A percentile compares a stretch with the other conserved stretches of the same genome.
phyloP scores from a whole-genome alignment of 2,329 filamentous ascomycete species.

The Arachnomyces sp. region DNA sequence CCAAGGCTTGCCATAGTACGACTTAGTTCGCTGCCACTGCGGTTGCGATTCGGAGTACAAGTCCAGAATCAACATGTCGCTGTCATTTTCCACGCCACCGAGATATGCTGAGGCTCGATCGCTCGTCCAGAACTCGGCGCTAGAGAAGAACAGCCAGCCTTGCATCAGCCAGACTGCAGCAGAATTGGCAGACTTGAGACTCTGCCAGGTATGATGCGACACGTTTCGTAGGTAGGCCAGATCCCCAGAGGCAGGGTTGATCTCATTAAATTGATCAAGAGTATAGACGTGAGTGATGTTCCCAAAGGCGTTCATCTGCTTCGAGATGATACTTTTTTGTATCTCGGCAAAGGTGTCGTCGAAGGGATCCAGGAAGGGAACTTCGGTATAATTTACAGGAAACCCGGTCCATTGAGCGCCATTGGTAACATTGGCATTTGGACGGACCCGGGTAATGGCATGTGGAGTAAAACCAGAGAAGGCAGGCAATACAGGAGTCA shows the following conservation, averaged over 20 bases:
- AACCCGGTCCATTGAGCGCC: conserved; percentile 41
- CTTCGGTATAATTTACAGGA: conserved; percentile 36
- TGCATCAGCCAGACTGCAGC: conserved; percentile 48
- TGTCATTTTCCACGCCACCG: conserved; percentile 33
- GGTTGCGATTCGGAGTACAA: conserved; percentile 44
- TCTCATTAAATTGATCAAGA: conserved; percentile 49
- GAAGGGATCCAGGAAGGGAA: conserved; percentile 42
- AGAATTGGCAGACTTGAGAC: conserved; percentile 43
- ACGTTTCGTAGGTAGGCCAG: too few species aligned
- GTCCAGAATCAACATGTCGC: conserved; percentile 46
- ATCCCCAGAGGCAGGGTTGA: conserved; percentile 41
- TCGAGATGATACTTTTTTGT: conserved; percentile 40
- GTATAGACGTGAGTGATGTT: conserved; percentile 45
- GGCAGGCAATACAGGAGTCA: conserved; percentile 45
- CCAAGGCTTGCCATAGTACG: conserved; percentile 47
- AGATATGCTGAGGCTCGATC: conserved; percentile 44
- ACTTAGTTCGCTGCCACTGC: conserved; percentile 45
- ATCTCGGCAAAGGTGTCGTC: conserved; percentile 38
- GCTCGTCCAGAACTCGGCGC: conserved; percentile 42
- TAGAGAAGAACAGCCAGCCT: conserved; percentile 46
- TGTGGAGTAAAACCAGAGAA: conserved; percentile 46
- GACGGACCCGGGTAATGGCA: conserved; percentile 35
- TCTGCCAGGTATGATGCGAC: conserved; percentile 38
- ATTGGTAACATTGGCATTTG: conserved; percentile 38
- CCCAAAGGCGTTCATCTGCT: conserved; percentile 42